phyloP scores from a whole-genome alignment of 1,284 basidiomycete species.

The Puccinia triticina region DNA sequence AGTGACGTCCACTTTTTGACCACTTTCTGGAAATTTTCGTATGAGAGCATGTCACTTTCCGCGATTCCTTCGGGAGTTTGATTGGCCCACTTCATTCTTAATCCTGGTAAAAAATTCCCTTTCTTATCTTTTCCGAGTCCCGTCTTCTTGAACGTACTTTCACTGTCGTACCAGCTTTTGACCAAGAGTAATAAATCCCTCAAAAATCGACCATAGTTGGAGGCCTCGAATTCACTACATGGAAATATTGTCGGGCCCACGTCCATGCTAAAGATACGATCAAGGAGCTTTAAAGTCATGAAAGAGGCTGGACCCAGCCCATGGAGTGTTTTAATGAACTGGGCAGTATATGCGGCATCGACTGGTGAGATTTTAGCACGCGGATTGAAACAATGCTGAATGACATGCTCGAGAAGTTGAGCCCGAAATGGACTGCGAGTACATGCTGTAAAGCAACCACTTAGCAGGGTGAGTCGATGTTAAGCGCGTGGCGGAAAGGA shows the following conservation, averaged over 20 bases:
- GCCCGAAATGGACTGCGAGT: constrained; percentile 57
- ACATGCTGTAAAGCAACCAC: background rate
- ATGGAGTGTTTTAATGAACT: constrained; percentile 86
- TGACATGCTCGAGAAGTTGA: constrained; percentile 68
- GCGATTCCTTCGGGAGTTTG: constrained; percentile 37
- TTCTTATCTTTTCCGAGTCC: constrained; percentile 43
- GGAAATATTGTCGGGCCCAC: constrained; percentile 83
- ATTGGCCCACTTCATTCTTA: constrained; percentile 48
- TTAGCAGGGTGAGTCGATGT: background rate
- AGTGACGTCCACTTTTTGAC: constrained; percentile 46
- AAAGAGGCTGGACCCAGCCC: constrained; percentile 82
- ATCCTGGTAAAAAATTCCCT: constrained; percentile 47
- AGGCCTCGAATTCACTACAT: constrained; percentile 92
- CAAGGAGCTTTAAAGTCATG: constrained; percentile 80
- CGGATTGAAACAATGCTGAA: constrained; percentile 90
- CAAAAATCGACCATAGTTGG: constrained; percentile 73
- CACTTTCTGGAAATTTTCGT: constrained; percentile 48
- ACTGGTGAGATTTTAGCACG: constrained; percentile 88
- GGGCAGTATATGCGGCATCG: constrained; percentile 91
- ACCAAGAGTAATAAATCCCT: constrained; percentile 45
- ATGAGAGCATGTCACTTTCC: constrained; percentile 49
- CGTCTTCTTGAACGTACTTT: constrained; percentile 31
- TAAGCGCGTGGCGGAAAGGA: constrained; percentile 25
- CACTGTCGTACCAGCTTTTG: constrained; percentile 50
- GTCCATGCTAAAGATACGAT: constrained; percentile 81